A percentile compares a stretch with the other conserved stretches of the same genome.
These are phyloP conservation scores for Rhodotorula taiwanensis DNA, from an alignment of 768 basidiomycete genomes.

Conservation along the genomic window DNA sequence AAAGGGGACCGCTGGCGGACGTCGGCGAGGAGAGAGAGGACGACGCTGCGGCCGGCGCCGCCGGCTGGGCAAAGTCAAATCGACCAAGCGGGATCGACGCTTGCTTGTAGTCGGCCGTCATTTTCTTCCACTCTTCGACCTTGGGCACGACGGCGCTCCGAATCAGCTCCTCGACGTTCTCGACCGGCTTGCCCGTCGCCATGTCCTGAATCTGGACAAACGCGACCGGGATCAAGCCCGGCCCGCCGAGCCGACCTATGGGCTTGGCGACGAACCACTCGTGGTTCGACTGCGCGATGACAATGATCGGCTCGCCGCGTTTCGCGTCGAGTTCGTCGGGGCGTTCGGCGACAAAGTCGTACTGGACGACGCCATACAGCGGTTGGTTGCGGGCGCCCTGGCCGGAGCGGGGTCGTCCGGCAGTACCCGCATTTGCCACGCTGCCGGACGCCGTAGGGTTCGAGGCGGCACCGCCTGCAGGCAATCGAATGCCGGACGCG, in stretches of 20 bases:
- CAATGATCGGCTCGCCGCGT: conserved; percentile 85
- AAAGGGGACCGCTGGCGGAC: neutral
- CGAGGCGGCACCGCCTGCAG: conserved; percentile 15
- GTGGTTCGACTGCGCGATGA: conserved; percentile 98
- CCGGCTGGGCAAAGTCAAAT: conserved; percentile 54
- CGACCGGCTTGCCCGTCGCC: conserved; percentile 66
- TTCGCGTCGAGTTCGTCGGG: conserved; percentile 94
- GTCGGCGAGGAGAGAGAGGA: conserved; percentile 34
- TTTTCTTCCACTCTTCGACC: conserved; percentile 98
- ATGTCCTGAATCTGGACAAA: conserved; percentile 97
- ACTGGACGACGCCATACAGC: conserved; percentile 89
- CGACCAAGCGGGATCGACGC: conserved; percentile 91
- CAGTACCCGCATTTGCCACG: conserved; percentile 14
- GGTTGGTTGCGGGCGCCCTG: conserved; percentile 50
- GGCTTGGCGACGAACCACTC: conserved; percentile 99
- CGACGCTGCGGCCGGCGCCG: conserved; percentile 50
- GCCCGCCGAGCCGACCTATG: conserved; percentile 86
- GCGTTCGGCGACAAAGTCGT: conserved; percentile 92
- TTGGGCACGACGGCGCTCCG: conserved; percentile 81
- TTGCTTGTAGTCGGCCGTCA: conserved; percentile 90
- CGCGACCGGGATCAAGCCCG: conserved; percentile 91
- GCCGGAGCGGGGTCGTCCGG: conserved; percentile 32
- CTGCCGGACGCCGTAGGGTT: conserved; percentile 24
- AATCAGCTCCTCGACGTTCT: conserved; percentile 68
- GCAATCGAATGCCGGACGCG: neutral